Evolutionary conservation across 805 yeast genomes (phyloP).

Genomic region (Metschnikowia corniflorae): DNA sequence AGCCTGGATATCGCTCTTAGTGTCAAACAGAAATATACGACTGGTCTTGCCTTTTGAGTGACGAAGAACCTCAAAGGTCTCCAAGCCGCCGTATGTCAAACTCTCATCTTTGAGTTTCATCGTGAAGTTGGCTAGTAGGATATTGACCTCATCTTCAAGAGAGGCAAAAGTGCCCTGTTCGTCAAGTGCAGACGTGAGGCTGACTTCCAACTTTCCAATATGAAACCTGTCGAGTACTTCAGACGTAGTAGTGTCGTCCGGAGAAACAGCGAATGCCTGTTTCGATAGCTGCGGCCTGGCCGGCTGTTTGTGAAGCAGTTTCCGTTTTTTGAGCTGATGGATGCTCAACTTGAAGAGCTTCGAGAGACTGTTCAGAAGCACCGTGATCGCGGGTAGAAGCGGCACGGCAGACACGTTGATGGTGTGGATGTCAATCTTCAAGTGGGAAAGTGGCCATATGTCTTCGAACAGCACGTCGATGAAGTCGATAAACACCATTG

Average conservation of each 20-base stretch:
- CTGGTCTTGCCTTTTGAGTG: constrained; percentile 13
- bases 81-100: constrained; percentile 48
- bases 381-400: constrained; percentile 34
- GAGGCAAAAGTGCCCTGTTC: constrained; percentile 40
- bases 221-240: constrained; percentile 36
- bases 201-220: constrained; percentile 35
- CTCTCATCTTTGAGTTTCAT: constrained; percentile 42
- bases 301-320: constrained; percentile 1
- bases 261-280: background rate
- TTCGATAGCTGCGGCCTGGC: background rate
- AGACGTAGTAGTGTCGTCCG: background rate
- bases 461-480: constrained; percentile 49
- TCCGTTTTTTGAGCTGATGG: constrained; percentile 25
- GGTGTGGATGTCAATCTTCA: constrained; percentile 37
- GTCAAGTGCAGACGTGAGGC: constrained; percentile 46
- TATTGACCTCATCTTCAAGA: constrained; percentile 26
- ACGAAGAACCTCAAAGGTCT: constrained; percentile 28
- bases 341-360: constrained; percentile 32
- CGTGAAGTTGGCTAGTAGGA: constrained; percentile 25
- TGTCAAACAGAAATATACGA: constrained; percentile 26
- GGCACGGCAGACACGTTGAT: constrained; percentile 45
- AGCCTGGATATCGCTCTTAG: background rate
- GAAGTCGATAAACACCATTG: constrained; percentile 32
- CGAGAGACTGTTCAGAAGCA: constrained; percentile 37
- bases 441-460: constrained; percentile 27